Evolutionary conservation across 495 filamentous ascomycete species (phyloP), one percentile per base, ranked within the genome.

Genomic region (Neohortaea acidophila): DNA sequence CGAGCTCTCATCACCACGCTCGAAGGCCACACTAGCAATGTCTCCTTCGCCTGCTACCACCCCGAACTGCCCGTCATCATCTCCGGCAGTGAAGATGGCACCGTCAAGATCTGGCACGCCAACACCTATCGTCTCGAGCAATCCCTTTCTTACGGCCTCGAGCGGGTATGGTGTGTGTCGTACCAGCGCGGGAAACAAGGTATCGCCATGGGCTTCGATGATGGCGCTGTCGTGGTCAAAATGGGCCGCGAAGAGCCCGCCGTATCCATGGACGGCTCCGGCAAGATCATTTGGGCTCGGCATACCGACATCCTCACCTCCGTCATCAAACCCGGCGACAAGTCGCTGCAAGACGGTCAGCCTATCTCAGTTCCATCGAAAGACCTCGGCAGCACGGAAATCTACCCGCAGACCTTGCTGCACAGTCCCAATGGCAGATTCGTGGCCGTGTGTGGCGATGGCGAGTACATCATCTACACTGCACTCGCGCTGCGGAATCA

Each of bases 341-440:
- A 74, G 11, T 72, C 67, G 18, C 54, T 87, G 44, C 93, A 97
- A 61, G 89, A 99, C 51, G 84, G 81, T 37, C 74, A 83, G 38
- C 79, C 80, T 5, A 75, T 99, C 33, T 73, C 72, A 13, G 65
- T 99, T 4, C 78, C 85, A 2, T 83, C 83, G 11, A 99, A 99
- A 56, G 89, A 99, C 33, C 66, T 99, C 22, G 89, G 89, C 8
- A 84, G 77, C 19, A 94, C 89, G 51, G 89, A 99, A 62, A 76
- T 99, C 15, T 99, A 96, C 59, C 91, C 89, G 0, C 86, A 94
- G 53, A 86, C 81, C 0, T 69, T 99, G 19, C 68, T 81, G 11
- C 89, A 99, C 59, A 94, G 85, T n/a, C 79, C 89, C 2, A 99
- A 99, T 51, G 89, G 91, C 30, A 79, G 91, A 12, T 99, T 96